Evolutionary conservation across 805 yeast species (phyloP).

Genomic region (Saccharomycopsis capsularis): DNA sequence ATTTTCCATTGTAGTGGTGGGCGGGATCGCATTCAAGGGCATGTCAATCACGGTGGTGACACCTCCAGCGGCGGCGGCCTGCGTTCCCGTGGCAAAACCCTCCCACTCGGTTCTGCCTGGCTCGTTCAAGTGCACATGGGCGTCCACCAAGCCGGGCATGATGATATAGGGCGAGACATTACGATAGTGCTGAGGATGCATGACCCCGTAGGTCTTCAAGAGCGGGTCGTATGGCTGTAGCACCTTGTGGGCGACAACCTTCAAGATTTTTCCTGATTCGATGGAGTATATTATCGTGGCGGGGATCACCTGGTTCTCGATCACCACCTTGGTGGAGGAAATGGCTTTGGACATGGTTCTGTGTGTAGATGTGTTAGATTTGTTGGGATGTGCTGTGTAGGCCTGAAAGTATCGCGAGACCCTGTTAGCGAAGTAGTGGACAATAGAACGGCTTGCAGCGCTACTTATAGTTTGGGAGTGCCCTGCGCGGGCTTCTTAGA

Average conservation of each 20-base stretch:
- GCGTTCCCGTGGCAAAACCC: slow-evolving; percentile 94
- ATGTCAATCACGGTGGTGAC: slow-evolving; percentile 93
- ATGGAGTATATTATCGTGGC: slow-evolving; percentile 63
- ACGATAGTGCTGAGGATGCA: slow-evolving; percentile 36
- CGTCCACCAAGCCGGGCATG: slow-evolving; percentile 87
- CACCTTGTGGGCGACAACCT: slow-evolving; percentile 36
- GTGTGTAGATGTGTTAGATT: neutral
- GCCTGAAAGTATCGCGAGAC: too few relatives aligned
- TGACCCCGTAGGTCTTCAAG: slow-evolving; percentile 22
- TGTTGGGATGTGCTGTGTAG: too few relatives aligned
- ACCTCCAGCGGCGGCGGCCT: slow-evolving; percentile 92
- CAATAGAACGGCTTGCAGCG: too few relatives aligned
- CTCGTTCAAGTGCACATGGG: slow-evolving; percentile 92
- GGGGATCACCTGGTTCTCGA: slow-evolving; percentile 39
- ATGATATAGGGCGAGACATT: slow-evolving; percentile 58
- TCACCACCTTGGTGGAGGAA: slow-evolving; percentile 51
- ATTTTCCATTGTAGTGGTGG: slow-evolving; percentile 79
- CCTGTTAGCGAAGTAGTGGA: too few relatives aligned
- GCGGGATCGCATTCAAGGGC: slow-evolving; percentile 96
- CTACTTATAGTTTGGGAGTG: too few relatives aligned
- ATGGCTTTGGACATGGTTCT: slow-evolving; percentile 52
- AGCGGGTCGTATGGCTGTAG: slow-evolving; percentile 36
- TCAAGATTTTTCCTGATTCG: slow-evolving; percentile 51
- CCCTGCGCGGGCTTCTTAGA: too few relatives aligned
- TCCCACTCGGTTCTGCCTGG: slow-evolving; percentile 99